phyloP scores from a whole-genome alignment of 495 filamentous ascomycete genomes.

The Lentithecium fluviatile region DNA sequence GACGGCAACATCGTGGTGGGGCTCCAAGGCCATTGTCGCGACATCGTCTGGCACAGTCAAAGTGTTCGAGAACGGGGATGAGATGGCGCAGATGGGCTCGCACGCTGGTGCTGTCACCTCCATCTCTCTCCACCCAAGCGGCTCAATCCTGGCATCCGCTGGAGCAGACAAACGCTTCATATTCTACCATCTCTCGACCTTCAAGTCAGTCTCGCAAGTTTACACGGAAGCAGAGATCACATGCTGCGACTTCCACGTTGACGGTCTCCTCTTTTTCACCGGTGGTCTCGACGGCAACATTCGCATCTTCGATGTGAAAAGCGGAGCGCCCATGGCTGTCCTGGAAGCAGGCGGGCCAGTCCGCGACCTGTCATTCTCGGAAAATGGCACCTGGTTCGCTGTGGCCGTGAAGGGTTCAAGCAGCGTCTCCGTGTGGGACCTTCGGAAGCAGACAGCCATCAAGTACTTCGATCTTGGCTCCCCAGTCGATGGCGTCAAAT shows the following conservation, averaged over 20 bases:
- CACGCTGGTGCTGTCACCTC: conserved; percentile 80
- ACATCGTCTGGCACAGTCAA: conserved; percentile 75
- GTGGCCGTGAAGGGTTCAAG: conserved; percentile 69
- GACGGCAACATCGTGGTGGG: conserved; percentile 78
- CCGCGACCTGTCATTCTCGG: conserved; percentile 78
- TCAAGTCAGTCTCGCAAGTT: conserved; percentile 68
- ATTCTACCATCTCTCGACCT: conserved; percentile 74
- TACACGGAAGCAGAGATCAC: conserved; percentile 80
- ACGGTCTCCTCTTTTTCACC: conserved; percentile 88
- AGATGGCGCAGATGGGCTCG: conserved; percentile 63
- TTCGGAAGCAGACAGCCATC: conserved; percentile 73
- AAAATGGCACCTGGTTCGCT: conserved; percentile 97
- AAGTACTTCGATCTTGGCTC: conserved; percentile 83
- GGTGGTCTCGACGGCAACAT: conserved; percentile 74
- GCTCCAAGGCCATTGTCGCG: conserved; percentile 65
- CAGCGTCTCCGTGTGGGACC: conserved; percentile 81
- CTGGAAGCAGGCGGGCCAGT: conserved; percentile 68
- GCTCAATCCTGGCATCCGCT: conserved; percentile 79
- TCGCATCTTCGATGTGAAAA: conserved; percentile 81
- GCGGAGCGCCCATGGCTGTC: conserved; percentile 64
- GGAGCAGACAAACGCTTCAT: conserved; percentile 92
- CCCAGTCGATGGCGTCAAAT: conserved; percentile 67
- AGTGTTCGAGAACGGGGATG: conserved; percentile 64
- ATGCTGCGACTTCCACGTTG: conserved; percentile 84
- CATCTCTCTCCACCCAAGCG: conserved; percentile 78